phyloP scores from a whole-genome alignment of 352 stramenopile species.

The Phytopythium kandeliae region DNA sequence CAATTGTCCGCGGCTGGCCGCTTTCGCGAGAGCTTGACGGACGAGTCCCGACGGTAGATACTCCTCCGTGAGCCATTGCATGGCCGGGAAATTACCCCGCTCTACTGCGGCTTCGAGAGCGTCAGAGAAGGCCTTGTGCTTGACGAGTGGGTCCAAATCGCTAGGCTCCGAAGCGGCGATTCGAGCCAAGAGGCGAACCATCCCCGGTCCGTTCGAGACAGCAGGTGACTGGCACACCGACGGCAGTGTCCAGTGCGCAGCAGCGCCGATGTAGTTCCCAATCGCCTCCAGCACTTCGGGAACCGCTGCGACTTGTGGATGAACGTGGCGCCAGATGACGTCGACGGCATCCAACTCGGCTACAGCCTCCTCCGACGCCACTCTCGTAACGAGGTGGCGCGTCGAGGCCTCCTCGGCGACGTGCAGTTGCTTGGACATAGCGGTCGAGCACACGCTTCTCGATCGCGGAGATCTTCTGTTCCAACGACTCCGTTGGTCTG shows the following conservation, averaged over 20 bases:
- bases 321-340: background rate
- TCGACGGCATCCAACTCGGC: background rate
- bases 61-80: background rate
- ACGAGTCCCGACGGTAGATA: background rate
- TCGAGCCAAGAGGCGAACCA: background rate
- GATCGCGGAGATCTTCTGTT: too few relatives aligned
- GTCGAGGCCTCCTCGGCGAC: too few relatives aligned
- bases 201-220: background rate
- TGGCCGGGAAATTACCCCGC: background rate
- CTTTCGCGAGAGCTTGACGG: background rate
- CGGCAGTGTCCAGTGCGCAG: background rate
- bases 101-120: background rate
- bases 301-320: background rate
- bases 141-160: background rate
- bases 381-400: too few relatives aligned
- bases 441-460: too few relatives aligned
- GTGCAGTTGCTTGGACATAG: too few relatives aligned
- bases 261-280: background rate
- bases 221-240: background rate
- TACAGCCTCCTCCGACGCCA: too few relatives aligned
- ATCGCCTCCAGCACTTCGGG: background rate
- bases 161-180: background rate
- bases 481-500: too few relatives aligned
- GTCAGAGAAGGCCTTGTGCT: conserved; percentile 2
- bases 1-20: background rate